Percentiles rank a stretch among this genome's conserved stretches.
Evolutionary conservation across 2,329 filamentous ascomycete genomes (phyloP).

Genomic region (Arachnopeziza araneosa): DNA sequence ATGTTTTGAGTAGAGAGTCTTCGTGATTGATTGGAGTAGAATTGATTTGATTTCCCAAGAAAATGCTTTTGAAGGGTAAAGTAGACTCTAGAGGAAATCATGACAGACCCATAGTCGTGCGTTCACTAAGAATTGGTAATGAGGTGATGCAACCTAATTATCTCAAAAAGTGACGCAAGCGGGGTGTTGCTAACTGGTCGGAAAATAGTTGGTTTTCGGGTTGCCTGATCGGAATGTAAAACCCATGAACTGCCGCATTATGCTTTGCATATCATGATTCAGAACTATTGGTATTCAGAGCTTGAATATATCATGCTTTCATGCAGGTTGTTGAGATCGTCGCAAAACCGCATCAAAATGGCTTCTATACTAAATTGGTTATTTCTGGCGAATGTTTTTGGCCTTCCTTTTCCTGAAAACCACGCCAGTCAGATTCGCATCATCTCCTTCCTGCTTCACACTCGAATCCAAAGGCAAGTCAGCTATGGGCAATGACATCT

Average conservation of each 20-base stretch:
- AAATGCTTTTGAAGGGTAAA: background rate
- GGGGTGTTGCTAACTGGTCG: background rate
- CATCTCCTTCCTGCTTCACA: constrained; percentile 27
- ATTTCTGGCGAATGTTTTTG: constrained; percentile 58
- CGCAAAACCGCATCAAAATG: background rate
- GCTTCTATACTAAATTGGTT: background rate
- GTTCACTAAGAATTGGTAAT: no score
- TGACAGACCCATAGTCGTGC: background rate
- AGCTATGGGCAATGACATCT: constrained; percentile 23
- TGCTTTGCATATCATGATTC: background rate
- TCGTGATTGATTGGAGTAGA: background rate
- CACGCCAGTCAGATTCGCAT: constrained; percentile 39
- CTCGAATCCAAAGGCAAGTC: constrained; percentile 20
- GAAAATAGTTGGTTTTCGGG: no score
- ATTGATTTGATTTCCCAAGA: background rate
- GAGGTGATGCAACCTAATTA: background rate
- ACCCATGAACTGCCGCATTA: no score
- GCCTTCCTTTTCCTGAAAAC: constrained; percentile 78
- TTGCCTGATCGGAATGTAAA: no score
- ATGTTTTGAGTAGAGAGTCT: background rate
- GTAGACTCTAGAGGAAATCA: background rate
- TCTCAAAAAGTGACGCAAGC: background rate
- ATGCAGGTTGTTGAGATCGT: background rate
- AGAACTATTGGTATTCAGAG: background rate
- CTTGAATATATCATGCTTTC: background rate